phyloP scores from a whole-genome alignment of 2,329 filamentous ascomycete genomes.

The Aspergillus ibericus region DNA sequence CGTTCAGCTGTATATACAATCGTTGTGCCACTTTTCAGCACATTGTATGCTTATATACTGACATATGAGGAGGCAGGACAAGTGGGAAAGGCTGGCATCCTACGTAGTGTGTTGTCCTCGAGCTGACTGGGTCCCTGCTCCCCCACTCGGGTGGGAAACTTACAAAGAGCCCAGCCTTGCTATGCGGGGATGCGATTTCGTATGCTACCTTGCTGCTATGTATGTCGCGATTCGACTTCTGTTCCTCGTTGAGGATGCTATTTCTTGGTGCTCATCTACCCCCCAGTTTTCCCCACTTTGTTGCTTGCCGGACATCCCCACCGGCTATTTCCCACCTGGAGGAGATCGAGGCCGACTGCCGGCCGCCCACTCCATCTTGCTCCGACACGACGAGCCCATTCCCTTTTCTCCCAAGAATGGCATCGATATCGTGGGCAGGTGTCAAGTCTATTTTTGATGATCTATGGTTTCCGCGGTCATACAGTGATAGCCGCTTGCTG shows the following conservation, averaged over 20 bases:
- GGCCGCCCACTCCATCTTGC: background rate
- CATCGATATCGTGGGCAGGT: too few species aligned
- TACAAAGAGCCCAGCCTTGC: background rate
- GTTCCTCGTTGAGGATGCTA: background rate
- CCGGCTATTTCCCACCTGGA: background rate
- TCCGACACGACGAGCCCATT: background rate
- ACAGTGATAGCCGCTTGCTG: too few species aligned
- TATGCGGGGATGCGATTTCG: background rate
- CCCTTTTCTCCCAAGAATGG: too few species aligned
- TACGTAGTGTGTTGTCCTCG: background rate
- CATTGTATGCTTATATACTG: too few species aligned
- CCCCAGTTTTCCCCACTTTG: background rate
- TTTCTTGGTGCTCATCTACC: too few species aligned
- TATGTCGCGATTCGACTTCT: background rate
- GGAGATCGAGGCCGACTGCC: background rate
- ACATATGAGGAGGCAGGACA: background rate
- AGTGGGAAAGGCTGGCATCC: background rate
- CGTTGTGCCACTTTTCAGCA: too few species aligned
- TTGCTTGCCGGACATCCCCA: background rate
- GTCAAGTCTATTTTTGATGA: background rate
- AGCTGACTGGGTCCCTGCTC: background rate
- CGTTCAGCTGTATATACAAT: too few species aligned
- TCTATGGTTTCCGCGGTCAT: background rate
- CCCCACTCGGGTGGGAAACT: background rate
- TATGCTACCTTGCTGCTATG: background rate